Conservation (phyloP, 495 filamentous ascomycete genomes). For the Hypomontagnella monticulosa region DNA sequence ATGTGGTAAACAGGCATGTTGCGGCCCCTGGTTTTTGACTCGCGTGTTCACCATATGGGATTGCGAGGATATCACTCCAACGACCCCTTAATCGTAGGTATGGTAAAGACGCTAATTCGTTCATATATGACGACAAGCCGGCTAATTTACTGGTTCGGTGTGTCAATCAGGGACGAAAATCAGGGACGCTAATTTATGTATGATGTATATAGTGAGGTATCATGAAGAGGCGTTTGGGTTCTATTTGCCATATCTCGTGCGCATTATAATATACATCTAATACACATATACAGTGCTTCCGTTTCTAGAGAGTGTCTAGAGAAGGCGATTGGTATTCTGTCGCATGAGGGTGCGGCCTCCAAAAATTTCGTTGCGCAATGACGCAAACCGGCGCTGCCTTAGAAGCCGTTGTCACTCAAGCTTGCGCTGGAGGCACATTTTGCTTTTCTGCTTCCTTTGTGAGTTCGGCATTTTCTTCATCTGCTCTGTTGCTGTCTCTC, state of each 20-base stretch:
- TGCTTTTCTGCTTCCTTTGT: constrained; percentile 25
- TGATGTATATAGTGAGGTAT: not conserved
- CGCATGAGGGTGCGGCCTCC: constrained; percentile 8
- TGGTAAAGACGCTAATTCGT: not conserved
- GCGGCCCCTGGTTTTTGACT: too few relatives aligned
- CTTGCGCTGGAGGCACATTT: constrained; percentile 19
- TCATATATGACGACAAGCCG: not conserved
- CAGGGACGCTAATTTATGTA: not conserved
- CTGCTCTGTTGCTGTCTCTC: constrained; percentile 7
- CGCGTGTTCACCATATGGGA: too few relatives aligned
- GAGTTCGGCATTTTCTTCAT: constrained; percentile 5
- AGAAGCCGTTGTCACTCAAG: constrained; percentile 5
- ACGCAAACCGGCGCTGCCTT: too few relatives aligned
- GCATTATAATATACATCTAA: constrained; percentile 25
- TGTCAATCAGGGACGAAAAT: too few relatives aligned
- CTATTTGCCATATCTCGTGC: constrained; percentile 23
- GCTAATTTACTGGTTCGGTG: too few relatives aligned
- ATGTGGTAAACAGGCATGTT: too few relatives aligned
- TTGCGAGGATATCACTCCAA: too few relatives aligned
- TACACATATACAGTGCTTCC: not conserved
- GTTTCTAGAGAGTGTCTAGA: constrained; percentile 2
- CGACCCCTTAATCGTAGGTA: too few relatives aligned
- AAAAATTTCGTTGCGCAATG: not conserved
- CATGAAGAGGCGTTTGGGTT: constrained; percentile 22
- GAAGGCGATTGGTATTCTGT: constrained; percentile 8